Evolutionary conservation across 73 alveolate genomes (phyloP), one percentile per base, ranked within the genome.

Genomic region (Breviolum minutum): DNA sequence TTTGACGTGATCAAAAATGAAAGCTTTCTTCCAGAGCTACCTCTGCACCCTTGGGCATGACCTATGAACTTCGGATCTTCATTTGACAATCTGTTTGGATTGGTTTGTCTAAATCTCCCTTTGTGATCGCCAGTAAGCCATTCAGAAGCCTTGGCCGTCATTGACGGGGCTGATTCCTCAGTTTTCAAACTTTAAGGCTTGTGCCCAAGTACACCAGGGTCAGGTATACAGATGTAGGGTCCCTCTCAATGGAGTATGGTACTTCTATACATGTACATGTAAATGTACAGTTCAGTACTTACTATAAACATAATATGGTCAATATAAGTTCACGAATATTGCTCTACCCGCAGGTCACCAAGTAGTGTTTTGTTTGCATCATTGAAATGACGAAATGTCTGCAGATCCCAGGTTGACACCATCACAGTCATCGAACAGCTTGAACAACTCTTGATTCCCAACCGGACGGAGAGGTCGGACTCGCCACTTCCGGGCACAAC

Each of bases 401-500:
- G 54, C 54, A 40, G 54, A 40, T 40, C 54, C 54, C 40, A 90
- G 96, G 98, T 92, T 12, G 98, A 92, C 98, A 92, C 98, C 63
- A 92, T 92, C 66, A 76, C 90, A 9, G 98, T 92, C 30, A 79
- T 92, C 90, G 98, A 92, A 40, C 98, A 92, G 98, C 90, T 92
- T 11, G 98, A 92, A 69, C 98, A 92, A 90, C 98, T 92, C 26
- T 80, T 92, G 54, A 48, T 92, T n/a, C 98, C 98, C 11, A 73
- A 61, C 80, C 84, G 98, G 68, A 40, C 98, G 9, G 96, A 90
- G 63, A 90, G 96, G 96, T 30, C 54, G 54, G 54, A 17, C 77
- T 68, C n/a, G 77, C n/a, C 54, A 40, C 54, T 40, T 40, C 54
- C 5, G 54, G 54, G 54, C 54, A 40, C 54, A 40, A 40, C 54